These are phyloP conservation scores for Erigeron canadensis DNA, from an alignment of 129 eudicot species.

Conservation along the genomic window DNA sequence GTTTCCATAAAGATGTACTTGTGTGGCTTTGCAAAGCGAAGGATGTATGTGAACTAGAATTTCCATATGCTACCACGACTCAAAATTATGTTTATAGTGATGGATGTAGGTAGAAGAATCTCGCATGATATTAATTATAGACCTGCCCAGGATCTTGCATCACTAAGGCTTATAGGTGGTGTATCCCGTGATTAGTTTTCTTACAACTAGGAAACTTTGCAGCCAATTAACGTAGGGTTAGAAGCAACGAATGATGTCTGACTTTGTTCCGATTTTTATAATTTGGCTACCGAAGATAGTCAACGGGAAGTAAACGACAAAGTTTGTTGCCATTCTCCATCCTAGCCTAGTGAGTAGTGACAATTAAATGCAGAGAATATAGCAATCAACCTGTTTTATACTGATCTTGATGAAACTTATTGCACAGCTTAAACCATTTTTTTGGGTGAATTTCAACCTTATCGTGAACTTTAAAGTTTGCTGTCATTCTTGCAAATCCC, in stretches of 20 bases:
- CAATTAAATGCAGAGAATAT: neutral
- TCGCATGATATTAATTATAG: too few species aligned
- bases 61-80: too few species aligned
- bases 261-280: neutral
- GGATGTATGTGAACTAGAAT: too few species aligned
- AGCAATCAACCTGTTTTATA: neutral
- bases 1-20: too few species aligned
- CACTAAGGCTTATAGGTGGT: neutral
- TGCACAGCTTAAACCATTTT: neutral
- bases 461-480: neutral
- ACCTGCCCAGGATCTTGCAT: neutral
- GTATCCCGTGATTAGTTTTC: neutral
- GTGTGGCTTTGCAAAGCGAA: too few species aligned
- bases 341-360: neutral
- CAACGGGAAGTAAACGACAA: neutral
- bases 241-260: neutral
- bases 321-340: neutral
- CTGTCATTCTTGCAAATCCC: neutral
- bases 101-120: too few species aligned
- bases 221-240: neutral
- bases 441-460: neutral
- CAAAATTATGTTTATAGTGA: too few species aligned
- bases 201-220: neutral
- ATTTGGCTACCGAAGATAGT: neutral
- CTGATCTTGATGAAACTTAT: neutral